phyloP scores from a whole-genome alignment of 2,329 filamentous ascomycete species.

The Pseudogymnoascus sp. region DNA sequence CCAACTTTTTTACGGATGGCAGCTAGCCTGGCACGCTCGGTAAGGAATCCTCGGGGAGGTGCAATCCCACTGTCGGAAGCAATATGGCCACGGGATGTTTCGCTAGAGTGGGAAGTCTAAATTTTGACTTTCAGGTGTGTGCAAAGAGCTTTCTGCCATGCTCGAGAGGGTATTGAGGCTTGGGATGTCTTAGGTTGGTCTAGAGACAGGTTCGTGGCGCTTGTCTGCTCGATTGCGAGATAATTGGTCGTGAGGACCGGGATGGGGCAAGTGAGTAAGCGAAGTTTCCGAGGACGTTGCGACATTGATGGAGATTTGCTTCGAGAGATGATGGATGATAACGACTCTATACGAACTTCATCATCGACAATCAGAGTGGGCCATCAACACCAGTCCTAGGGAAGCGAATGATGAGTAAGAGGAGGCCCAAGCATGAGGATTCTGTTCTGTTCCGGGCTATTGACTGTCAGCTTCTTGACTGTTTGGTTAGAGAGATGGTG shows the following conservation, averaged over 20 bases:
- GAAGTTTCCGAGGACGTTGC: constrained; percentile 29
- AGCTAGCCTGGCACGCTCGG: constrained; percentile 36
- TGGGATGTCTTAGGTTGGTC: constrained; percentile 14
- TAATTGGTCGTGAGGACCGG: constrained; percentile 33
- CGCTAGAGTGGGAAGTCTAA: constrained; percentile 36
- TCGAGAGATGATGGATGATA: constrained; percentile 39
- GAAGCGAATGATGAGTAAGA: too few relatives aligned
- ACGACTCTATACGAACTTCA: too few relatives aligned
- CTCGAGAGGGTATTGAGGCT: constrained; percentile 18
- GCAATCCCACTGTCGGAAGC: constrained; percentile 40
- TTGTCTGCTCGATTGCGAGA: constrained; percentile 19
- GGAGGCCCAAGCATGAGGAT: too few relatives aligned
- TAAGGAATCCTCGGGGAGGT: constrained; percentile 39
- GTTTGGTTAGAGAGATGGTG: too few relatives aligned
- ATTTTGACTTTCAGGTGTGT: constrained; percentile 35
- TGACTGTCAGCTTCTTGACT: too few relatives aligned
- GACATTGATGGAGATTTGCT: constrained; percentile 35
- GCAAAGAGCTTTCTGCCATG: constrained; percentile 27
- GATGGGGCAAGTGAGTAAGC: constrained; percentile 23
- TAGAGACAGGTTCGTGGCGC: neutral
- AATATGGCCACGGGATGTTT: constrained; percentile 43
- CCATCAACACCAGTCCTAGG: too few relatives aligned
- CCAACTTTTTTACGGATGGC: constrained; percentile 36
- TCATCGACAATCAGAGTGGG: too few relatives aligned
- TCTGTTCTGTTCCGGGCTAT: too few relatives aligned